These are phyloP conservation scores for Ambrosia artemisiifolia DNA, from an alignment of 129 eudicot genomes.

Conservation along the genomic window DNA sequence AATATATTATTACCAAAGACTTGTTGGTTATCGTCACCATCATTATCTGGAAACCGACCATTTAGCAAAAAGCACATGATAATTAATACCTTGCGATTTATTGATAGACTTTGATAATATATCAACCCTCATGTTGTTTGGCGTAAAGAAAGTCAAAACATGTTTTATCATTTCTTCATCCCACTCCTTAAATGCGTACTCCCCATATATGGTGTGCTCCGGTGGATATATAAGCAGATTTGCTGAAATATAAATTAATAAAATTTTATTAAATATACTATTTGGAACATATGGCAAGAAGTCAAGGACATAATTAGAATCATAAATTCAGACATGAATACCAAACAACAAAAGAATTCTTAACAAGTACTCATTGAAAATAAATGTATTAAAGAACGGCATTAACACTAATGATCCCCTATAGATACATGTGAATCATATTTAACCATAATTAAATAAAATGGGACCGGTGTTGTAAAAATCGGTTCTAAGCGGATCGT, in stretches of 20 bases:
- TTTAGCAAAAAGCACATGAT: slow-evolving; percentile 4
- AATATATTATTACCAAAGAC: not conserved
- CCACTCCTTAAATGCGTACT: slow-evolving; percentile 81
- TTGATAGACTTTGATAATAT: slow-evolving; percentile 57
- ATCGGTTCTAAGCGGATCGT: no score
- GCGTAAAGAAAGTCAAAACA: slow-evolving; percentile 65
- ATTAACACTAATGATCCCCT: not conserved
- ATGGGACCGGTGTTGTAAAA: not conserved
- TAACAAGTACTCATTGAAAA: not conserved
- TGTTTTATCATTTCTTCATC: slow-evolving; percentile 58
- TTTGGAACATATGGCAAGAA: not conserved
- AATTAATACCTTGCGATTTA: slow-evolving; percentile 49
- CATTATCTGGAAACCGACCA: not conserved
- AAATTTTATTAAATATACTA: not conserved
- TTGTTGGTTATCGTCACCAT: not conserved
- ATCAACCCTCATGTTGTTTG: slow-evolving; percentile 93
- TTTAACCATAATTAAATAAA: not conserved
- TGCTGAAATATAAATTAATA: slow-evolving; percentile 42
- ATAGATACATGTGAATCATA: not conserved
- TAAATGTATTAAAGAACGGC: not conserved
- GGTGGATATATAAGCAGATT: slow-evolving; percentile 82
- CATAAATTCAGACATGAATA: not conserved
- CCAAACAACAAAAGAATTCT: not conserved
- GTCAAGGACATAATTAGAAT: not conserved
- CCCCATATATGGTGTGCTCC: slow-evolving; percentile 79